Base-by-base conservation (phyloP, 1,284 basidiomycete genomes). In the Thecaphora thlaspeos region DNA sequence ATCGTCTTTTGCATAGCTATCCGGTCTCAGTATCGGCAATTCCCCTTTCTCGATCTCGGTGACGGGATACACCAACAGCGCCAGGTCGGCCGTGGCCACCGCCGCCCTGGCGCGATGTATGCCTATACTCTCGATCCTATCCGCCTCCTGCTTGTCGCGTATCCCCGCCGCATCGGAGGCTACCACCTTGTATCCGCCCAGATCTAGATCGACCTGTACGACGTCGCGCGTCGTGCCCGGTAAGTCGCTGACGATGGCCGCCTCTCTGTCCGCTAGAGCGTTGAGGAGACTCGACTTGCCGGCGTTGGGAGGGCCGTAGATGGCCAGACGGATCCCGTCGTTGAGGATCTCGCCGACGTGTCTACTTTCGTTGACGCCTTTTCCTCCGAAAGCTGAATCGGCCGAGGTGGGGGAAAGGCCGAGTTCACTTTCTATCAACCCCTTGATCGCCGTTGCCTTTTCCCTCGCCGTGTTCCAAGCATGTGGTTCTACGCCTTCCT, bases 141-240 rank as follows among this genome's bases (percentile, higher is more conserved):
- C 88, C 15, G 82, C 86, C 46, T 48, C 46, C 9, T 12, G 19
- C 23, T 44, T 26, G 45, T 81, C 78, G n/a, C 90, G 82, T 15
- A 93, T 79, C 0, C 90, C 91, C 3, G 90, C 91, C 0, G 91
- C 93, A 71, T 94, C 90, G 3, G 86, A 84, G 1, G 91, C 81
- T 21, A 88, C 81, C 2, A 93, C 83, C 0, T 89, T 89, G 43
- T 90, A 81, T 0, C 91, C 91, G 14, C 37, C 55, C n/a, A 92
- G 86, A 72, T 94, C 90, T 0, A 94, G 82, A 0, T 88, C 85
- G 4, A 91, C 80, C 64, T 90, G 87, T 2, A 94, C 81, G 5
- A 92, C 83, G 69, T 93, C 91, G 24, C 91, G 83, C 2, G 91
- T 94, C 0, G 91, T 94, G 0, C 91, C 91, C 0, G 91, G 87